Conservation (phyloP, 768 basidiomycete genomes). For the Mycena pura region DNA sequence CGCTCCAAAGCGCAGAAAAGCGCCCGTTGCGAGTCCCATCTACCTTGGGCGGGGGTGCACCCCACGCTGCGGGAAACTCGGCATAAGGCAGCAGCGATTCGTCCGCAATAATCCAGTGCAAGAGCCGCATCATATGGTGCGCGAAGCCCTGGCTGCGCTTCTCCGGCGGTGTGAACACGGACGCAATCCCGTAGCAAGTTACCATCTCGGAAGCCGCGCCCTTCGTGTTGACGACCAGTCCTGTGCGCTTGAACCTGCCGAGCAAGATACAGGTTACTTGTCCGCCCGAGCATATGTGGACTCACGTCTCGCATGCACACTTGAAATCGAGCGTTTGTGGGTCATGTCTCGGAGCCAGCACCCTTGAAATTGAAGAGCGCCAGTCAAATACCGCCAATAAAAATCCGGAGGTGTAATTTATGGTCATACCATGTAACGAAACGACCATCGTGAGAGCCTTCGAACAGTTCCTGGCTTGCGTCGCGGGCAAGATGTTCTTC, state of each 20-base stretch:
- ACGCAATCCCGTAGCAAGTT: slow-evolving; percentile 58
- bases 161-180: slow-evolving; percentile 59
- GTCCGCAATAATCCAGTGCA: slow-evolving; percentile 62
- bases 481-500: slow-evolving; percentile 56
- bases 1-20: slow-evolving; percentile 62
- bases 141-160: slow-evolving; percentile 65
- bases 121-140: slow-evolving; percentile 66
- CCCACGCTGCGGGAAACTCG: slow-evolving; percentile 48
- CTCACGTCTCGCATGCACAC: slow-evolving; percentile 70
- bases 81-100: slow-evolving; percentile 24
- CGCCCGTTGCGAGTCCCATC: slow-evolving; percentile 43
- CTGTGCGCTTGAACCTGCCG: slow-evolving; percentile 39
- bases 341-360: slow-evolving; percentile 59
- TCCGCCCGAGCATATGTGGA: slow-evolving; percentile 7
- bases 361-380: slow-evolving; percentile 53
- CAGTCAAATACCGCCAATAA: neutral
- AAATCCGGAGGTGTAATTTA: neutral
- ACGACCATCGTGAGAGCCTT: slow-evolving; percentile 52
- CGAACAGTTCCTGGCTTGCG: slow-evolving; percentile 44
- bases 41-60: slow-evolving; percentile 47
- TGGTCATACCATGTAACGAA: slow-evolving; percentile 55
- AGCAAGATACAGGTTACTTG: neutral
- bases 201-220: slow-evolving; percentile 36
- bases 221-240: slow-evolving; percentile 31
- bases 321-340: slow-evolving; percentile 60